A percentile compares a stretch with the other conserved stretches of the same genome.
phyloP scores from a whole-genome alignment of 2,329 filamentous ascomycete genomes.

The Colletotrichum musae region DNA sequence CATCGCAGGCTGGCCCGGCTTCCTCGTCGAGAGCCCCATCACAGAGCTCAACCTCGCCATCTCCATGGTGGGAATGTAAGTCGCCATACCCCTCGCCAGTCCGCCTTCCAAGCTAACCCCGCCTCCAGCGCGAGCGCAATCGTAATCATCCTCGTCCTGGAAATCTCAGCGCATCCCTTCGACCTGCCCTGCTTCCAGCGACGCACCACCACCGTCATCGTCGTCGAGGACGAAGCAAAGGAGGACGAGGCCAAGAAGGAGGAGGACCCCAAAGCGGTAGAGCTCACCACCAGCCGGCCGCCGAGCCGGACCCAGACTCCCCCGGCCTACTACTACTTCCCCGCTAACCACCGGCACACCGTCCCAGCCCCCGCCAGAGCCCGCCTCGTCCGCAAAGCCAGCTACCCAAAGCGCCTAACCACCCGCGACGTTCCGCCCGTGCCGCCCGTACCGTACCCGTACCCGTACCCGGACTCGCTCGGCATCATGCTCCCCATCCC shows the following conservation, averaged over 20 bases:
- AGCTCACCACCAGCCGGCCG: constrained; percentile 18
- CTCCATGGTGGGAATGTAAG: constrained; percentile 46
- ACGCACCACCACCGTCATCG: constrained; percentile 25
- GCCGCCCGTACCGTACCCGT: constrained; percentile 27
- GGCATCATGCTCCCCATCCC: constrained; percentile 37
- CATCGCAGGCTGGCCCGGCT: constrained; percentile 42
- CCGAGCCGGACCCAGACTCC: constrained; percentile 28
- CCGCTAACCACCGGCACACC: constrained; percentile 33
- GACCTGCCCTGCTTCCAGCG: constrained; percentile 44
- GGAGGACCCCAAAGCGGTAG: constrained; percentile 21
- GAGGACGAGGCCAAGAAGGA: too few species aligned
- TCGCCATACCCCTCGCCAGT: background rate
- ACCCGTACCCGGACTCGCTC: constrained; percentile 38
- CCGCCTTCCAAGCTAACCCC: background rate
- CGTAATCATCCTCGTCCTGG: constrained; percentile 43
- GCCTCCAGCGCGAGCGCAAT: constrained; percentile 7
- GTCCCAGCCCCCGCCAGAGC: constrained; percentile 27
- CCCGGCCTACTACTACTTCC: constrained; percentile 38
- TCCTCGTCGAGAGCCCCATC: constrained; percentile 44
- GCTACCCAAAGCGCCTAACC: constrained; percentile 13
- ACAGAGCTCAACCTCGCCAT: constrained; percentile 45
- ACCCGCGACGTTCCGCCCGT: constrained; percentile 25
- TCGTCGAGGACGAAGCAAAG: constrained; percentile 26
- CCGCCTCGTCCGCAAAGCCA: constrained; percentile 34
- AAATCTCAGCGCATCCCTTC: constrained; percentile 44